Conservation (phyloP, 495 filamentous ascomycete species). For the Polyplosphaeria fusca region DNA sequence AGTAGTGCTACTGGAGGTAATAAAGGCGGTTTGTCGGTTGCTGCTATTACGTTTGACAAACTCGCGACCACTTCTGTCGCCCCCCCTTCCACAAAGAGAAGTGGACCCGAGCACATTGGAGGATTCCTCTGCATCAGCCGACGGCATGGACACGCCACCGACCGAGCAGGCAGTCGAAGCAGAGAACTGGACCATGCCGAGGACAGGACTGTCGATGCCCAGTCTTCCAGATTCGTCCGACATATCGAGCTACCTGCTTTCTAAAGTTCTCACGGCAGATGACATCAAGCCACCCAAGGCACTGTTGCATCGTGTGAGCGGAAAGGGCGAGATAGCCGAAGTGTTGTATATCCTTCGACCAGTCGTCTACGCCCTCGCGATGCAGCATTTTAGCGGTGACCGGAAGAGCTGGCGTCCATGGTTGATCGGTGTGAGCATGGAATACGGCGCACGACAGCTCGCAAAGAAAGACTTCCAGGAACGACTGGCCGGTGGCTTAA, state of each 20-base stretch:
- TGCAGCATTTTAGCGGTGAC: conserved; percentile 63
- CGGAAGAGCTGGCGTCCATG: conserved; percentile 80
- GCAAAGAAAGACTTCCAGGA: conserved; percentile 70
- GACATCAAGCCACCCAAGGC: conserved; percentile 88
- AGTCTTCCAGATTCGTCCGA: conserved; percentile 73
- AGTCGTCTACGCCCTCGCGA: conserved; percentile 79
- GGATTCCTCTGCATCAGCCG: conserved; percentile 37
- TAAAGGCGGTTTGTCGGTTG: conserved; percentile 84
- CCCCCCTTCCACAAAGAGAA: conserved; percentile 83
- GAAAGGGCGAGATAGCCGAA: conserved; percentile 73
- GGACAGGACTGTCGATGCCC: conserved; percentile 81
- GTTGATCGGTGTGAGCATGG: conserved; percentile 81
- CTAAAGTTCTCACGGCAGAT: conserved; percentile 90
- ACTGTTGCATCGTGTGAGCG: conserved; percentile 73
- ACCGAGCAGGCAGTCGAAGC: conserved; percentile 47
- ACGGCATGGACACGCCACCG: conserved; percentile 45
- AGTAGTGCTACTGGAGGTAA: conserved; percentile 77
- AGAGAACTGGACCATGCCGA: conserved; percentile 85
- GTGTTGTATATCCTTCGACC: conserved; percentile 87
- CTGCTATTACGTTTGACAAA: conserved; percentile 80
- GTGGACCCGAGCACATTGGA: conserved; percentile 62
- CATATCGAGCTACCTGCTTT: conserved; percentile 79
- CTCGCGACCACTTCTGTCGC: conserved; percentile 76
- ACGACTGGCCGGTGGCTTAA: conserved; percentile 61
- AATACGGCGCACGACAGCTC: conserved; percentile 81